Conservation (phyloP, 805 yeast genomes). For the Candida yuanshanica region DNA sequence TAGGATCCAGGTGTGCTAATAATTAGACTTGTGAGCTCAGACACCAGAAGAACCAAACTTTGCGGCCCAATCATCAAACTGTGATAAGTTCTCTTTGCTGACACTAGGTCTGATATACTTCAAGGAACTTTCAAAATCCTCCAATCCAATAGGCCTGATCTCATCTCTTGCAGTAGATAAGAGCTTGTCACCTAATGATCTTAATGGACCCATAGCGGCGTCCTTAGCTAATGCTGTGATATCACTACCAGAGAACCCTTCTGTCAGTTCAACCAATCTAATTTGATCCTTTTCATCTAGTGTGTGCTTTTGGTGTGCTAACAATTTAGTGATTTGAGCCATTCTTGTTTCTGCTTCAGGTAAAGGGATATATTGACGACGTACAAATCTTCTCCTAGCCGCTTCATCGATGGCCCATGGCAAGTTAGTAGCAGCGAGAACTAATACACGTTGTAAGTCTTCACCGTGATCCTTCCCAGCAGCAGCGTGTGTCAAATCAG, state of each 20-base stretch:
- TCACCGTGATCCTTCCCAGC: slow-evolving; percentile 43
- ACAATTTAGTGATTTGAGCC: slow-evolving; percentile 64
- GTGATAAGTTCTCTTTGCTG: slow-evolving; percentile 66
- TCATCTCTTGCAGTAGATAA: slow-evolving; percentile 64
- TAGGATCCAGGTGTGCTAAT: too few relatives aligned
- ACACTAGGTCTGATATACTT: slow-evolving; percentile 85
- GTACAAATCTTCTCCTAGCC: slow-evolving; percentile 88
- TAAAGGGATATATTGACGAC: slow-evolving; percentile 89
- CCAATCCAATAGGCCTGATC: slow-evolving; percentile 67
- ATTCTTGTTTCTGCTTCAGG: slow-evolving; percentile 83
- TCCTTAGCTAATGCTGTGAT: slow-evolving; percentile 94
- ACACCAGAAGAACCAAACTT: slow-evolving; percentile 90
- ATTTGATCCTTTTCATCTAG: slow-evolving; percentile 59
- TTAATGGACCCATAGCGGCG: slow-evolving; percentile 96
- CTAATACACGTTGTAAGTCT: slow-evolving; percentile 57
- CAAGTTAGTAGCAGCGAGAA: slow-evolving; percentile 89
- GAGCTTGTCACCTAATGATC: slow-evolving; percentile 83
- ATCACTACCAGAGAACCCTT: slow-evolving; percentile 91
- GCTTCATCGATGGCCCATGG: slow-evolving; percentile 99
- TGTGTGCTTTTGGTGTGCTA: slow-evolving; percentile 64
- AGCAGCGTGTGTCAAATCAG: slow-evolving; percentile 85
- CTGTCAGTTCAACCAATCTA: slow-evolving; percentile 58
- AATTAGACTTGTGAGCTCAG: slow-evolving; percentile 23
- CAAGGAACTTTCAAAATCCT: slow-evolving; percentile 76
- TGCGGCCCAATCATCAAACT: slow-evolving; percentile 86